Base-by-base conservation (phyloP, 495 filamentous ascomycete species). In the Acidomyces sp. region DNA sequence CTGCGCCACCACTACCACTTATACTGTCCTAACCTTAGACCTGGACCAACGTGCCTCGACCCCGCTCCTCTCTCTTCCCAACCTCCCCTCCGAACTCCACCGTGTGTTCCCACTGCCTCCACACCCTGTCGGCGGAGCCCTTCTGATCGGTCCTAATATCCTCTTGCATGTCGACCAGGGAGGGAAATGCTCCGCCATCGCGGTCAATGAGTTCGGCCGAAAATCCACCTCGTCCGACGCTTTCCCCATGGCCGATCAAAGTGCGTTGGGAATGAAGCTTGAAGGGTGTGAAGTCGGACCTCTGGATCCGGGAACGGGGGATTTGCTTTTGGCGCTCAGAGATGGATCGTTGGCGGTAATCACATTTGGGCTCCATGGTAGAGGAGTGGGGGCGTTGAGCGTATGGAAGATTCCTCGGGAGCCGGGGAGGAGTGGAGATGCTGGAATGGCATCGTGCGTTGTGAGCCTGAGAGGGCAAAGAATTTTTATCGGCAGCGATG, bases 111-210 rank as follows among this genome's bases (percentile, higher is more conserved):
- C 90, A 24, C 68, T 99, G 11, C 82, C 85, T 6, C n/a, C n/a
- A n/a, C 71, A 79, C 16, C 85, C 85, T 16, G 75, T 96, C 31
- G 90, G 90, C 36, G 90, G 90, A 18, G 78, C 85, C 22, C 62
- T 97, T 18, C 70, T 97, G 24, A 64, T 97, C 29, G 92, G 90
- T 6, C 69, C 69, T 10, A 95, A 96, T 57, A 82, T 93, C 54
- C 60, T 97, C 43, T 82, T 97, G 41, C 92, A 97, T 61, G 78
- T 97, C 45, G 90, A 96, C 56, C 92, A 96, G 66, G 79, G 82
- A 10, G 90, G 90, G 4, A 95, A 92, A 61, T 74, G 85, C 11
- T 93, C 80, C 54, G 90, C 85, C 7, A 81, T 96, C 27, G 88
- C 78, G n/a, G 85, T 96, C 50, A 97, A 97, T 53, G 75, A 78